Percentiles rank a stretch among this genome's conserved stretches.
These are phyloP conservation scores for Aspergillus candidus DNA, from an alignment of 2,329 filamentous ascomycete genomes.

Conservation along the genomic window DNA sequence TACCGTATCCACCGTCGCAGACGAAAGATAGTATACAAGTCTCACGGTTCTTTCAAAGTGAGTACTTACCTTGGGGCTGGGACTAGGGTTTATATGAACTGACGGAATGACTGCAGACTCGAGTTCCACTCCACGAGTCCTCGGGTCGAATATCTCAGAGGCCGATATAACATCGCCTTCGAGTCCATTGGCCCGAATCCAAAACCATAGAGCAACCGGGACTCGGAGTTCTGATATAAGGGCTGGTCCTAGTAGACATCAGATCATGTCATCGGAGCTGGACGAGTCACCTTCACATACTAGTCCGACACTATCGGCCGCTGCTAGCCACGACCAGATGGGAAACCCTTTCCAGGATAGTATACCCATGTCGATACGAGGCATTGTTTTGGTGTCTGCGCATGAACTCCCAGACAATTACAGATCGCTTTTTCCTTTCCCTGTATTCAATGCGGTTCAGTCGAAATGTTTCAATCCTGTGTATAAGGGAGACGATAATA, in stretches of 20 bases:
- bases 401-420: slow-evolving; percentile 63
- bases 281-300: not conserved
- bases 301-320: not conserved
- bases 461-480: slow-evolving; percentile 67
- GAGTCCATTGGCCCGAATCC: slow-evolving; percentile 28
- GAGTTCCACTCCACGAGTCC: slow-evolving; percentile 15
- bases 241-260: no score
- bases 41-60: slow-evolving; percentile 28
- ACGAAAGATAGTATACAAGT: slow-evolving; percentile 8
- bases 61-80: slow-evolving; percentile 6
- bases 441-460: slow-evolving; percentile 74
- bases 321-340: not conserved
- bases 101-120: slow-evolving; percentile 12
- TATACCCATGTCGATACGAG: slow-evolving; percentile 42
- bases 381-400: slow-evolving; percentile 55
- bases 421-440: slow-evolving; percentile 64
- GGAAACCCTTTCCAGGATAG: slow-evolving; percentile 17
- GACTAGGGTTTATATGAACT: not conserved
- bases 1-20: not conserved
- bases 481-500: slow-evolving; percentile 64
- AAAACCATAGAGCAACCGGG: slow-evolving; percentile 8
- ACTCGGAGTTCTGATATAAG: not conserved
- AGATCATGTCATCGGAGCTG: not conserved
- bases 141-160: slow-evolving; percentile 26
- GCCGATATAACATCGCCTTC: slow-evolving; percentile 17